Percentiles rank a stretch among this genome's conserved stretches.
Evolutionary conservation across 345 rosid species (phyloP).

Genomic region (Raphanus sativus): DNA sequence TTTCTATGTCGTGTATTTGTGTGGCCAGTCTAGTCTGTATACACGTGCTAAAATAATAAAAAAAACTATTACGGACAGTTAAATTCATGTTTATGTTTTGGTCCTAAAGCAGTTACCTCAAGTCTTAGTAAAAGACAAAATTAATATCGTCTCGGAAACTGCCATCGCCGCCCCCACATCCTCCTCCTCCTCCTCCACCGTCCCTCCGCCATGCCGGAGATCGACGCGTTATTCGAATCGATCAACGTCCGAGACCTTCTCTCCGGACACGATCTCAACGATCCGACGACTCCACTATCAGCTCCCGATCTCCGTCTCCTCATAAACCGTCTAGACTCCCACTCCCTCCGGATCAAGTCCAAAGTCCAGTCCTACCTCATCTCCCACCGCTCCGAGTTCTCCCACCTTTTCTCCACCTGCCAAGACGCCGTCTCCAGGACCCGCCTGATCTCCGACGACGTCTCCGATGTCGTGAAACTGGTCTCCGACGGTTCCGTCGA

Average conservation of each 20-base stretch:
- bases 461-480: conserved; percentile 51
- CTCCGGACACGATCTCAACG: conserved; percentile 72
- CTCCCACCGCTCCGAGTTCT: conserved; percentile 74
- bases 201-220: conserved; percentile 46
- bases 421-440: conserved; percentile 62
- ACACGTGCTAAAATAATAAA: conserved; percentile 5
- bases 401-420: conserved; percentile 76
- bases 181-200: conserved; percentile 31
- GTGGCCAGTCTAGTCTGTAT: background rate
- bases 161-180: conserved; percentile 30
- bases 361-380: conserved; percentile 82
- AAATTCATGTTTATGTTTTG: background rate
- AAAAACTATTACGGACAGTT: background rate
- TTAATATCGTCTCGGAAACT: conserved; percentile 33
- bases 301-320: conserved; percentile 99
- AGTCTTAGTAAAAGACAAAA: background rate
- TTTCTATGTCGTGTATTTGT: background rate
- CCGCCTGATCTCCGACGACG: conserved; percentile 44
- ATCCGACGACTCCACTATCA: conserved; percentile 75
- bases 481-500: conserved; percentile 65
- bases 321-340: conserved; percentile 73
- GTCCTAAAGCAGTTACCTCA: background rate
- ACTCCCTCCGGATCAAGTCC: conserved; percentile 83
- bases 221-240: conserved; percentile 60
- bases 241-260: conserved; percentile 88